These are phyloP conservation scores for Xerocomellus amylosporus DNA, from an alignment of 768 basidiomycete genomes.

Conservation along the genomic window DNA sequence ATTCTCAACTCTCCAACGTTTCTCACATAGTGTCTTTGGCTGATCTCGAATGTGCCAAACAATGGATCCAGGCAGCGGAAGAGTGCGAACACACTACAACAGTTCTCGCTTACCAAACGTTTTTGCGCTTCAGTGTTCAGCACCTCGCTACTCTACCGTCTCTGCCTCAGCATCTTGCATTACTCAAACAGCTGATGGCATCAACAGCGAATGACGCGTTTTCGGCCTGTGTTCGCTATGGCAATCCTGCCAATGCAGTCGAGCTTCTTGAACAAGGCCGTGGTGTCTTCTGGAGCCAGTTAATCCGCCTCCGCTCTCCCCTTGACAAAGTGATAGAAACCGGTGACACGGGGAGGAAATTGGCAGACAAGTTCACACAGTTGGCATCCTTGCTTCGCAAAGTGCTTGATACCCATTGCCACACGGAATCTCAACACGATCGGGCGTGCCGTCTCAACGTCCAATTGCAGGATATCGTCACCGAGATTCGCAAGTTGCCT, in stretches of 20 bases:
- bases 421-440: not conserved
- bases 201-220: too few species aligned
- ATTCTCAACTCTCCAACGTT: too few species aligned
- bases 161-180: too few species aligned
- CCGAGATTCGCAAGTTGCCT: slow-evolving; percentile 1
- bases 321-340: not conserved
- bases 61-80: too few species aligned
- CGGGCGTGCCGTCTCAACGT: not conserved
- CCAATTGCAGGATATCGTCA: not conserved
- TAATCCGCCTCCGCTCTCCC: slow-evolving; percentile 13
- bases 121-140: too few species aligned
- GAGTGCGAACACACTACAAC: too few species aligned
- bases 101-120: too few species aligned
- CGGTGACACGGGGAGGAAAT: not conserved
- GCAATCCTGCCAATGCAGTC: slow-evolving; percentile 14
- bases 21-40: too few species aligned
- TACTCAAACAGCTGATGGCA: too few species aligned
- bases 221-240: slow-evolving; percentile 5
- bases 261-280: slow-evolving; percentile 34
- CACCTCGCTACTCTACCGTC: too few species aligned
- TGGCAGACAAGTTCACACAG: not conserved
- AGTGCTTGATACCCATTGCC: not conserved
- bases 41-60: too few species aligned
- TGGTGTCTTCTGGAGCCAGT: slow-evolving; percentile 19
- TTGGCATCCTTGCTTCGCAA: not conserved